Percentiles rank a stretch among this genome's conserved stretches.
Conservation (phyloP, 1,284 basidiomycete species). For the Ceratobasidium sp. region DNA sequence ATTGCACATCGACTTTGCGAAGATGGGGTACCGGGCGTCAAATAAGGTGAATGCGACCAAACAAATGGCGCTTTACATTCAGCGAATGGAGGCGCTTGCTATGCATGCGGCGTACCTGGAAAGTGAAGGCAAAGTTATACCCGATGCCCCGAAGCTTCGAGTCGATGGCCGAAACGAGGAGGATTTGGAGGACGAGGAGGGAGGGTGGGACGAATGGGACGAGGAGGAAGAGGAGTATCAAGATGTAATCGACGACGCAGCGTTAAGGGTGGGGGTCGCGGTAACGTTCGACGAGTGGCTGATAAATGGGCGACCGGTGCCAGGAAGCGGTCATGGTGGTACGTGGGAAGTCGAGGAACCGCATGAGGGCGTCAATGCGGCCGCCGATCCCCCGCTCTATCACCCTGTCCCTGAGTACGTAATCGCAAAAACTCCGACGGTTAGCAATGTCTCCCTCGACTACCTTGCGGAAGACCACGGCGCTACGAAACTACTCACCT, state of each 20-base stretch:
- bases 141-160: background rate
- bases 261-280: no score
- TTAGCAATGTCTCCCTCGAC: background rate
- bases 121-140: background rate
- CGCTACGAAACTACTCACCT: background rate
- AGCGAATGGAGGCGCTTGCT: slow-evolving; percentile 37
- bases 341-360: no score
- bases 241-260: no score
- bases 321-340: no score
- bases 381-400: background rate
- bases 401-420: slow-evolving; percentile 12
- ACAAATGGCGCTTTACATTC: slow-evolving; percentile 48
- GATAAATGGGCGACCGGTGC: no score
- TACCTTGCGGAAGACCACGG: background rate
- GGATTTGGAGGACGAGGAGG: background rate
- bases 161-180: background rate
- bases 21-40: slow-evolving; percentile 39
- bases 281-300: no score
- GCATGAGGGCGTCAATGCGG: no score
- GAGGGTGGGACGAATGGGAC: background rate
- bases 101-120: slow-evolving; percentile 26
- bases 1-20: slow-evolving; percentile 48
- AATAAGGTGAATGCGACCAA: slow-evolving; percentile 39
- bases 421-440: background rate
- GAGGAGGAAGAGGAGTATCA: no score